Percentiles rank a stretch among this genome's conserved stretches.
phyloP scores from a whole-genome alignment of 2,329 filamentous ascomycete genomes.

The Aspergillus neoniger region DNA sequence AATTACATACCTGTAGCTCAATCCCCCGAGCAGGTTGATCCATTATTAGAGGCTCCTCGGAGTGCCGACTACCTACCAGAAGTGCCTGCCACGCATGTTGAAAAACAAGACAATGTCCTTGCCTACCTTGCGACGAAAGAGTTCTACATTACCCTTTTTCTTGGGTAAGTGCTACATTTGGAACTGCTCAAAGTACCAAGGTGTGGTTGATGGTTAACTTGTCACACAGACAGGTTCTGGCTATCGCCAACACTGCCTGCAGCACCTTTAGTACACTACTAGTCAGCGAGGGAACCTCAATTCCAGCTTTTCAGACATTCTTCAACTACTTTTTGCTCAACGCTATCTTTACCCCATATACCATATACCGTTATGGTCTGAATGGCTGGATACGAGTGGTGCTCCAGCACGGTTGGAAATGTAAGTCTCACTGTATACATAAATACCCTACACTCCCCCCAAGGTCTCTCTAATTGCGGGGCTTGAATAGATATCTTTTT shows the following conservation, averaged over 20 bases:
- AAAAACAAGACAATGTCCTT: constrained; percentile 53
- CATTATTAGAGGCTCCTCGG: constrained; percentile 17
- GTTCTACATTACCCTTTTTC: constrained; percentile 79
- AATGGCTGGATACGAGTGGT: constrained; percentile 68
- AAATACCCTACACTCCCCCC: neutral
- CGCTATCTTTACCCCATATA: constrained; percentile 76
- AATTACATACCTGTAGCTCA: neutral
- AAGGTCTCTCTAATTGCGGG: neutral
- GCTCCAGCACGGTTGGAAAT: constrained; percentile 81
- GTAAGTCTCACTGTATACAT: constrained; percentile 32
- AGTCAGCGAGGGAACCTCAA: constrained; percentile 66
- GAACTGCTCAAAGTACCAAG: neutral
- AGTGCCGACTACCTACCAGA: constrained; percentile 21
- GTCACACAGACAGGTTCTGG: constrained; percentile 68
- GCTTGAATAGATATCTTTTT: constrained; percentile 70
- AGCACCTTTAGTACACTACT: constrained; percentile 88
- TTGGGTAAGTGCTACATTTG: constrained; percentile 59
- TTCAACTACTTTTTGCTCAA: constrained; percentile 91
- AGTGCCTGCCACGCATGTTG: constrained; percentile 40
- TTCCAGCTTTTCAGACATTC: constrained; percentile 92
- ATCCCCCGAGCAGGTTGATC: constrained; percentile 22
- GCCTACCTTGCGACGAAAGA: constrained; percentile 79
- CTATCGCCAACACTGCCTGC: constrained; percentile 86
- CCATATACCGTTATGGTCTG: constrained; percentile 76
- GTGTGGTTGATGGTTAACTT: constrained; percentile 8